Percentiles rank a stretch among this genome's conserved stretches.
Evolutionary conservation across 1,284 basidiomycete species (phyloP).

Genomic region (Vanrija humicola): DNA sequence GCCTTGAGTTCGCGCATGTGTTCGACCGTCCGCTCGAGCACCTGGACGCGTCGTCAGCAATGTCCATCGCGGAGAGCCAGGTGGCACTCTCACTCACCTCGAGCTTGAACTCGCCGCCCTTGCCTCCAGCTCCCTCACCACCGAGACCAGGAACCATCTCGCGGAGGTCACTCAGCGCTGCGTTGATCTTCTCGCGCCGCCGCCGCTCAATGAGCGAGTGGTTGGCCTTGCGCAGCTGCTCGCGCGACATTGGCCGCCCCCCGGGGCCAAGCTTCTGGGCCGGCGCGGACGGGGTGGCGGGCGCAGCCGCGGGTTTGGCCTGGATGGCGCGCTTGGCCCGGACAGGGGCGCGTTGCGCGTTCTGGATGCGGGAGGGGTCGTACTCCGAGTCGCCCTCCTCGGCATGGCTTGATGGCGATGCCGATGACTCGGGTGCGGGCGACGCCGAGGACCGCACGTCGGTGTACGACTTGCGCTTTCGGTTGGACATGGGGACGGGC

Average conservation of each 20-base stretch:
- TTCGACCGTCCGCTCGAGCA: conserved; percentile 45
- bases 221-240: conserved; percentile 46
- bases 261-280: conserved; percentile 9
- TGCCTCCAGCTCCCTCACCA: conserved; percentile 29
- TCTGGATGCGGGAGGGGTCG: conserved; percentile 7
- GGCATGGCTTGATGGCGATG: conserved; percentile 12
- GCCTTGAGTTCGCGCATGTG: conserved; percentile 44
- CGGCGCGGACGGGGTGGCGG: neutral
- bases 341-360: no score
- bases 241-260: conserved; percentile 33
- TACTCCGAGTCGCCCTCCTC: conserved; percentile 28
- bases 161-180: conserved; percentile 41
- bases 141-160: conserved; percentile 47
- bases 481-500: conserved; percentile 17
- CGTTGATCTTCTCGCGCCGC: conserved; percentile 49
- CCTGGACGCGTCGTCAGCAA: conserved; percentile 20
- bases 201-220: conserved; percentile 47
- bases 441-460: conserved; percentile 1
- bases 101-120: conserved; percentile 49
- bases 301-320: neutral
- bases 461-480: conserved; percentile 12
- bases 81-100: conserved; percentile 30
- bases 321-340: neutral
- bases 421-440: conserved; percentile 11
- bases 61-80: neutral